These are phyloP conservation scores for Fusarium gaditjirri DNA, from an alignment of 2,329 filamentous ascomycete species.

Conservation along the genomic window DNA sequence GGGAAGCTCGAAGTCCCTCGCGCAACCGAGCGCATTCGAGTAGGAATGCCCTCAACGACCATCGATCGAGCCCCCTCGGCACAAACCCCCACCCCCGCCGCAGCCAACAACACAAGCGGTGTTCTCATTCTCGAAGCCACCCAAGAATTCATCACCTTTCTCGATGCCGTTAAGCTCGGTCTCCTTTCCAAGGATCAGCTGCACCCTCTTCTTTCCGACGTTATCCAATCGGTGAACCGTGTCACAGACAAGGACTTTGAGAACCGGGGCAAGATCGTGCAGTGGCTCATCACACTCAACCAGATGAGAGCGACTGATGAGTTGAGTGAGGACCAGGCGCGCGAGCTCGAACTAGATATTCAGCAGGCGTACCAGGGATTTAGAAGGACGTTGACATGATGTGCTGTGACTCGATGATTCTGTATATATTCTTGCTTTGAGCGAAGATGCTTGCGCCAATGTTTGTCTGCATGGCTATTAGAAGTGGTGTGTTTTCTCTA, in stretches of 20 bases:
- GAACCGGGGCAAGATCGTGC: conserved; percentile 94
- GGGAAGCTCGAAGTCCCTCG: conserved; percentile 89
- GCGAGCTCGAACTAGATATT: conserved; percentile 92
- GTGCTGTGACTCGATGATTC: not conserved
- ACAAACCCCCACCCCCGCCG: conserved; percentile 55
- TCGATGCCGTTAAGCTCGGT: conserved; percentile 92
- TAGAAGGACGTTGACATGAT: conserved; percentile 76
- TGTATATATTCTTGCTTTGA: conserved; percentile 8
- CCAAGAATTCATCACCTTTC: conserved; percentile 97
- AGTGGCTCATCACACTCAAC: conserved; percentile 97
- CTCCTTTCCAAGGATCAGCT: conserved; percentile 94
- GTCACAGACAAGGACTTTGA: conserved; percentile 97
- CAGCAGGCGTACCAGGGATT: conserved; percentile 95
- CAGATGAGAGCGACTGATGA: conserved; percentile 98
- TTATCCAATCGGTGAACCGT: conserved; percentile 97
- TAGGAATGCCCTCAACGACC: conserved; percentile 90
- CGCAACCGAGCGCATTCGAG: conserved; percentile 90
- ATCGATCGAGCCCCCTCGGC: conserved; percentile 64
- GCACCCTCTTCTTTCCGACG: conserved; percentile 93
- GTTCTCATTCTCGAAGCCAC: conserved; percentile 87
- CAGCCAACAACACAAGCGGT: conserved; percentile 63
- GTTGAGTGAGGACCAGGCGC: conserved; percentile 83
- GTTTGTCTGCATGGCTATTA: not conserved
- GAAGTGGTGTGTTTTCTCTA: conserved; percentile 23
- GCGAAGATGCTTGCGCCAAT: conserved; percentile 20